Evolutionary conservation across 352 stramenopile species (phyloP), one percentile per base, ranked within the genome.

Genomic region (Globisporangium emineosum): DNA sequence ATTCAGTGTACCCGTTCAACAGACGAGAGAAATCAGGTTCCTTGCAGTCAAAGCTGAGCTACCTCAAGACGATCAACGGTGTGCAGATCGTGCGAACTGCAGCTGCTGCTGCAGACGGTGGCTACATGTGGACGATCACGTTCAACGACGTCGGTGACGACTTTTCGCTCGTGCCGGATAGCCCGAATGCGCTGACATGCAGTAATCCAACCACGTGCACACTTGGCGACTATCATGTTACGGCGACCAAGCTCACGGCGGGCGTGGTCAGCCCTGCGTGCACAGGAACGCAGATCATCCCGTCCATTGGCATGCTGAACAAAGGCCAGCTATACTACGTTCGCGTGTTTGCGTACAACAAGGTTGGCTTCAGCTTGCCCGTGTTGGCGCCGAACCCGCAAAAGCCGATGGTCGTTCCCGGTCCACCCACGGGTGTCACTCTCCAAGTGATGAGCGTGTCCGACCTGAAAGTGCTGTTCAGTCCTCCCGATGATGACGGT

Each of bases 321-420:
- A 88, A 97, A 59, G 96, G 96, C 0, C 76, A 97, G 57, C 69
- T 90, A n/a, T 98, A 99, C 74, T 94, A 97, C 66, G 90, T 92
- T 23, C 91, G 95, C 7, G 93, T 99, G 23, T 97, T 92, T 37
- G 92, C 96, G 8, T 98, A 98, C 75, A 99, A 99, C 78, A 79
- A 86, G 37, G 65, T 97, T n/a, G 96, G 97, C 9, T 99, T 96
- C 64, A 89, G 93, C 13, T 59, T 88, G 13, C 88, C 91, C 2
- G 71, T 69, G 6, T 62, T 77, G 53, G 83, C 73, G 23, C 62
- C 71, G 1, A 79, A 70, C 54, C 75, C 81, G 1, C 79, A 92
- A 52, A 93, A 91, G 47, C 88, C 83, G 0, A 93, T 97, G 76
- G 78, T 93, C 30, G 86, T 94, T 2, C 80, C 79, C 4, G 84